Percentiles rank a stretch among this genome's conserved stretches.
These are phyloP conservation scores for Pythium apleroticum DNA, from an alignment of 352 stramenopile genomes.

Conservation along the genomic window DNA sequence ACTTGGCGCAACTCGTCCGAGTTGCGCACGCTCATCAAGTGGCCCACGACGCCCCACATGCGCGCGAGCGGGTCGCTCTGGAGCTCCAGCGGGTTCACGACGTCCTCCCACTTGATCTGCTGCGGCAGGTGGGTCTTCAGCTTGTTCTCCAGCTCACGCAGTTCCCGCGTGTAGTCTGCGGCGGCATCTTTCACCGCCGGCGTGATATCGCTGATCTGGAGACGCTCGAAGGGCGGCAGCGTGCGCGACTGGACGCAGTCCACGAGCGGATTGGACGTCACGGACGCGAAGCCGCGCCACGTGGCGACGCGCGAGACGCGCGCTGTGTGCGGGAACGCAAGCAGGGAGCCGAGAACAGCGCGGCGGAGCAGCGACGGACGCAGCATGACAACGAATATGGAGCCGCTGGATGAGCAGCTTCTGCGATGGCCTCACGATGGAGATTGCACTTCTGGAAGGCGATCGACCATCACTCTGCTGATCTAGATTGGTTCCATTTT, in stretches of 20 bases:
- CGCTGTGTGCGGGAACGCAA: conserved; percentile 11
- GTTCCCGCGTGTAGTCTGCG: conserved; percentile 46
- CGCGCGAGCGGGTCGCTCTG: conserved; percentile 91
- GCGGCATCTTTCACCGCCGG: conserved; percentile 57
- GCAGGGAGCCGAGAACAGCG: conserved; percentile 10
- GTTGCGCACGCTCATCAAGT: conserved; percentile 98
- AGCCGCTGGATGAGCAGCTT: not conserved
- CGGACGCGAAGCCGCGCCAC: conserved; percentile 14
- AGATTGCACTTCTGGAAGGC: not conserved
- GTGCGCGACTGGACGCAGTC: conserved; percentile 54
- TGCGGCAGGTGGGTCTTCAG: conserved; percentile 27
- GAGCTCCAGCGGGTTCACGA: conserved; percentile 92
- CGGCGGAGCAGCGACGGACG: conserved; percentile 18
- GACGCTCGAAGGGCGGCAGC: conserved; percentile 67
- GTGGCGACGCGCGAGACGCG: not conserved
- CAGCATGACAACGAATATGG: conserved; percentile 11
- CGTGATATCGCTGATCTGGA: conserved; percentile 61
- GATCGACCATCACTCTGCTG: conserved; percentile 1
- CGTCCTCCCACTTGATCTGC: conserved; percentile 71
- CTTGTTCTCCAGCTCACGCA: conserved; percentile 46
- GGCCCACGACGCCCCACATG: conserved; percentile 94
- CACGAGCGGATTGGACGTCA: conserved; percentile 47
- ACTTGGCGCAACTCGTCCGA: conserved; percentile 92
- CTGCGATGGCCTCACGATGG: not conserved
- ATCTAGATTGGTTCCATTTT: not conserved